phyloP scores from a whole-genome alignment of 495 filamentous ascomycete genomes.

The Aspergillus taichungensis region DNA sequence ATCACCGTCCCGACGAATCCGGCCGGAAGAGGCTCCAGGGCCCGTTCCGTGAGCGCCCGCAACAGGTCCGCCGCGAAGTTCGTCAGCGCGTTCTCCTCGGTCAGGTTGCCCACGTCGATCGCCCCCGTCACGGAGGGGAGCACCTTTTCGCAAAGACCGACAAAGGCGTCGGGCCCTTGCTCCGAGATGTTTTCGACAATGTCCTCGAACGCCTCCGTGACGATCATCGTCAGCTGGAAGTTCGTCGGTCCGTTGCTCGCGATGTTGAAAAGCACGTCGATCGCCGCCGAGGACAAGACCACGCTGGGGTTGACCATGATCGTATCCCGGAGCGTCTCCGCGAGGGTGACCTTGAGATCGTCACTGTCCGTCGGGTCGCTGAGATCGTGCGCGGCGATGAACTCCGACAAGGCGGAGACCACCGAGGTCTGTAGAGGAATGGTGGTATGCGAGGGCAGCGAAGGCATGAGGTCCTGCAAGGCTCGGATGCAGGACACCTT shows the following conservation, averaged over 20 bases:
- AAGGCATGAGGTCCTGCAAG: conserved; percentile 69
- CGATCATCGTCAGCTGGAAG: conserved; percentile 73
- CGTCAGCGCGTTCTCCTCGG: conserved; percentile 71
- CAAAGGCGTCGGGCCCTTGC: conserved; percentile 57
- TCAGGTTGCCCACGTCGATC: conserved; percentile 79
- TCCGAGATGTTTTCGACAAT: conserved; percentile 61
- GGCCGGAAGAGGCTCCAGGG: conserved; percentile 70
- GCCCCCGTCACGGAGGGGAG: conserved; percentile 79
- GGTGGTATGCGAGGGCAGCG: conserved; percentile 42
- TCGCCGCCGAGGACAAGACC: conserved; percentile 58
- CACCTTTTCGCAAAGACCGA: conserved; percentile 76
- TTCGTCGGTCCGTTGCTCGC: conserved; percentile 81
- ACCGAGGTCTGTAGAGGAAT: conserved; percentile 61
- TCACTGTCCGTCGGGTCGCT: conserved; percentile 77
- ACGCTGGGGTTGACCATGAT: conserved; percentile 69
- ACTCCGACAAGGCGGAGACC: conserved; percentile 66
- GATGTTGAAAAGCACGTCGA: conserved; percentile 83
- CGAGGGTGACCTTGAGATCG: conserved; percentile 81
- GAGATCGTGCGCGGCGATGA: conserved; percentile 68
- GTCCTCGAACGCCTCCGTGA: conserved; percentile 86
- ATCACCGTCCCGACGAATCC: conserved; percentile 79
- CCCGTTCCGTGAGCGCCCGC: conserved; percentile 69
- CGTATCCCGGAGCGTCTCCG: conserved; percentile 77
- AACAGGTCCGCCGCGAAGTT: conserved; percentile 81
- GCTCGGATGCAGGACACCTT: conserved; percentile 87